These are phyloP conservation scores for Diversispora epigaea DNA, from an alignment of 192 early-diverging fungal species.

Conservation along the genomic window DNA sequence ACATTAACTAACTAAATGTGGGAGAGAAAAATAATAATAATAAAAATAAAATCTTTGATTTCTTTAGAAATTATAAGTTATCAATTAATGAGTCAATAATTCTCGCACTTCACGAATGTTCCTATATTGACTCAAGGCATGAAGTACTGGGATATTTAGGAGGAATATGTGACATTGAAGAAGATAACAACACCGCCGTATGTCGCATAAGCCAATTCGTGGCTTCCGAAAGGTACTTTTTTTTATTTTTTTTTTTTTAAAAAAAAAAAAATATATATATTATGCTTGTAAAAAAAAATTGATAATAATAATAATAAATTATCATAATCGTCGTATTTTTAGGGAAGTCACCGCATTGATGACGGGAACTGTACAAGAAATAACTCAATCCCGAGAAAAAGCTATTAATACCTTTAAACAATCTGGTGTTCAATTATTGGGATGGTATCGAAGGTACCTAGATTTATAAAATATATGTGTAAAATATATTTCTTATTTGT, in stretches of 20 bases:
- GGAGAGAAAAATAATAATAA: not conserved
- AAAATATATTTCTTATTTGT: not conserved
- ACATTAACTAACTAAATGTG: no score
- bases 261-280: not conserved
- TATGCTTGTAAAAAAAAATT: not conserved
- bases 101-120: conserved; percentile 23
- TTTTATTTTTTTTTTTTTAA: no score
- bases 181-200: not conserved
- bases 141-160: conserved; percentile 28
- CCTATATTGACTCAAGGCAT: conserved; percentile 23
- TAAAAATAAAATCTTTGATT: not conserved
- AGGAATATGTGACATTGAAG: conserved; percentile 16
- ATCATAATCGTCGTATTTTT: not conserved
- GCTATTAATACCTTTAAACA: conserved; percentile 8
- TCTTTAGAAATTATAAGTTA: conserved; percentile 15
- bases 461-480: no score
- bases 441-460: conserved; percentile 34
- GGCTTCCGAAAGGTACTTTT: conserved; percentile 22
- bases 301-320: not conserved
- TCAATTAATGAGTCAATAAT: conserved; percentile 31
- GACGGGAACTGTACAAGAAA: conserved; percentile 22
- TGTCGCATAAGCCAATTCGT: conserved; percentile 27
- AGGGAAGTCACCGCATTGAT: conserved; percentile 19
- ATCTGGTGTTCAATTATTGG: not conserved
- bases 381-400: not conserved